phyloP scores from a whole-genome alignment of 2,329 filamentous ascomycete genomes.

The Ramularia collo-cygni region DNA sequence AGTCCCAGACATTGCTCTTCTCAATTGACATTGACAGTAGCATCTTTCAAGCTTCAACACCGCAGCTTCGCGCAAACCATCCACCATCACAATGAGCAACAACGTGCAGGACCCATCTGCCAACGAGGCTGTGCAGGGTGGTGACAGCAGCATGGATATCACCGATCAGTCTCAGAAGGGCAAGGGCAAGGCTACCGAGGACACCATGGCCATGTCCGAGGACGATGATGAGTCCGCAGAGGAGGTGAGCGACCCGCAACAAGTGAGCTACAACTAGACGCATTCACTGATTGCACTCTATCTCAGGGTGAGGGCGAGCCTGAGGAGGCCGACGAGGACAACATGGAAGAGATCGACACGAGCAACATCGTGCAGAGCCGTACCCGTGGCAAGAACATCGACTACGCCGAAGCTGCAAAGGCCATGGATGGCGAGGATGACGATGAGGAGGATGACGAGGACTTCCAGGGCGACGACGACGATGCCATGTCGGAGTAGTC shows the following conservation, averaged over 20 bases:
- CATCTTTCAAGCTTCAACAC: conserved; percentile 1
- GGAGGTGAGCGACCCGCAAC: conserved; percentile 24
- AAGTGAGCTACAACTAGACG: conserved; percentile 15
- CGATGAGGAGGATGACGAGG: conserved; percentile 73
- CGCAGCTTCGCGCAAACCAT: neutral
- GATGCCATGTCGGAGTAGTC: conserved; percentile 36
- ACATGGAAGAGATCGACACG: conserved; percentile 84
- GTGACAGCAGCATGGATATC: conserved; percentile 34
- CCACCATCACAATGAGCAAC: conserved; percentile 22
- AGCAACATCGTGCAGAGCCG: conserved; percentile 80
- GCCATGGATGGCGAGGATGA: conserved; percentile 69
- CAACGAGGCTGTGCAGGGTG: conserved; percentile 17
- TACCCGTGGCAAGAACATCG: conserved; percentile 85
- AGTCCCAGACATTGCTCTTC: too few relatives aligned
- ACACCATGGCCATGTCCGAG: conserved; percentile 37
- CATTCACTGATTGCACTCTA: conserved; percentile 3
- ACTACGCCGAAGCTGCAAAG: conserved; percentile 84
- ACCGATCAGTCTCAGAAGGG: conserved; percentile 58
- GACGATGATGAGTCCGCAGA: conserved; percentile 41
- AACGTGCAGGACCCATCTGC: conserved; percentile 20
- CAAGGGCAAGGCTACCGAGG: conserved; percentile 72
- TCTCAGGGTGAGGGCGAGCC: conserved; percentile 32
- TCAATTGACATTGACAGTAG: neutral
- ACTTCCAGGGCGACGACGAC: conserved; percentile 50
- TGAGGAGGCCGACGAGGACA: conserved; percentile 69